Evolutionary conservation across 192 early-diverging fungal species (phyloP), one percentile per base, ranked within the genome.

Genomic region (Spizellomyces punctatus): DNA sequence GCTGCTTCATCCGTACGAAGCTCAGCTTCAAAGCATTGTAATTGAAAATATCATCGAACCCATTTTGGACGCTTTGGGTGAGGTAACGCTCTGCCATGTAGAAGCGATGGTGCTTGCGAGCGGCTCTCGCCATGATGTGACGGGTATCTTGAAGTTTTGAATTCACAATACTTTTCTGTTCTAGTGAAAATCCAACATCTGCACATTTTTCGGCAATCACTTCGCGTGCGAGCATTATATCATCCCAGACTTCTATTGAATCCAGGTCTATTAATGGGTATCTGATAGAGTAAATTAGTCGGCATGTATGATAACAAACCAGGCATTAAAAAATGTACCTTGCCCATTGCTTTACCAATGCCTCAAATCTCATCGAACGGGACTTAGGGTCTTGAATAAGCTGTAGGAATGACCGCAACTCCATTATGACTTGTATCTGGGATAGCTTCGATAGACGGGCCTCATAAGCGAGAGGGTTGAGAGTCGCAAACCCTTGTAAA

Each of bases 191-290:
- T 19, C 17, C 50, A 0, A 19, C 14, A 2, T 12, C 50, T 2
- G 17, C 17, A 0, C 12, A 19, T 12, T 54, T 54, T 12, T 19
- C 50, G 12, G 50, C 50, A 54, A 4, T 19, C 6, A 75, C 42
- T 7, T 80, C 74, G 47, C 89, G 69, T 5, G 72, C 69, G 8
- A 81, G 75, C 27, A 88, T 71, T 19, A 91, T 58, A 65, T 91
- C 88, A 60, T 87, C 79, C 91, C 91, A 92, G 9, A 79, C 76
- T 16, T 80, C 72, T 64, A 91, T 87, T 0, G 79, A 63, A 70
- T 89, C 88, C 8, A 75, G 63, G 10, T 74, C 70, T 6, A 54
- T 55, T 41, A 76, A 81, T 4, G 88, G 89, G 55, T 77, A 87
- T 47, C 84, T 78, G 49, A 36, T 2, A 36, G 27, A 36, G 27